Evolutionary conservation across 805 yeast species (phyloP), one percentile per base, ranked within the genome.

Genomic region (Middelhovenomyces tepae): DNA sequence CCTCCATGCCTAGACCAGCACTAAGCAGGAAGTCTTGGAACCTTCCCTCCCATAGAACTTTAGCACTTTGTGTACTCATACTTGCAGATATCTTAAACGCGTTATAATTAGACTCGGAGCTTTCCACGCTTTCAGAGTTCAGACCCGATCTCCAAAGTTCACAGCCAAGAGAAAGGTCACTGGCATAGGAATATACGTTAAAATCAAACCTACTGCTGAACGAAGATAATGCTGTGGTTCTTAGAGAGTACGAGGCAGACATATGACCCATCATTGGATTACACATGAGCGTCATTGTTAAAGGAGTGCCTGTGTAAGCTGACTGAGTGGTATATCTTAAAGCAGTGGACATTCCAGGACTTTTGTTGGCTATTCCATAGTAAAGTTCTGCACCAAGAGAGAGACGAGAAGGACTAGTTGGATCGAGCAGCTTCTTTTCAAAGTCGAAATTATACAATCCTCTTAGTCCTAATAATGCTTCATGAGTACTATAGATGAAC

Each of bases 201-300:
- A 91, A 89, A 49, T 84, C 94, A 50, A 85, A 87, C 37, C 79
- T 71, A 4, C 94, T 81, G 29, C 86, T 74, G 35, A 89, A 77
- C 0, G 94, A 78, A 1, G 89, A 73, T 2, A 75, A 67, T 4
- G 45, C 37, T 2, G 83, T 73, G 0, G 95, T 82, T 48, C 78
- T 77, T 21, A 86, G 84, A 1, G 95, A 74, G 52, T 87, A 91
- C 0, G 94, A 79, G 1, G 94, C 78, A 2, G 94, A 78, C 2
- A 91, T 58, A 44, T 86, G 87, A 2, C 98, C 98, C 51, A 89
- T 63, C 10, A 91, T 62, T 1, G 98, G 98, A 53, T 91, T 91
- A 37, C 79, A 67, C 0, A 94, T 78, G 24, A 89, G 50, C 0
- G 97, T 81, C 68, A 91, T 71, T 0, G 95, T 82, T 42, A 87